Percentiles rank a stretch among this genome's conserved stretches.
Conservation (phyloP, 805 yeast genomes). For the Naumovozyma dairenensis region DNA sequence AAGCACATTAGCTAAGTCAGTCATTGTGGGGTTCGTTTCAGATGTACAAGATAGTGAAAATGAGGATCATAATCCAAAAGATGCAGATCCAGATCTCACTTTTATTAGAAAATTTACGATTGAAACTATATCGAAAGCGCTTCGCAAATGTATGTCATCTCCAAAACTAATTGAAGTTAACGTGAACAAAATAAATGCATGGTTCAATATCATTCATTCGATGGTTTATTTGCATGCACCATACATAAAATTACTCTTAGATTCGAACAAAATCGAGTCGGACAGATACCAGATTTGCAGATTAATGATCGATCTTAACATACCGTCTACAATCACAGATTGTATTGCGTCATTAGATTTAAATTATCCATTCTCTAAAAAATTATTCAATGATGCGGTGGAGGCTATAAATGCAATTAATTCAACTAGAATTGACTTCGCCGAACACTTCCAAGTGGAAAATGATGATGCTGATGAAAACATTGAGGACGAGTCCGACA, state of each 20-base stretch:
- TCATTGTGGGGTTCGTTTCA: constrained; percentile 54
- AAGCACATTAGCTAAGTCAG: constrained; percentile 51
- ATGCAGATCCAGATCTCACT: constrained; percentile 58
- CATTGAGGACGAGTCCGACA: constrained; percentile 48
- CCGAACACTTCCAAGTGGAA: constrained; percentile 47
- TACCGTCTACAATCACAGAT: constrained; percentile 47
- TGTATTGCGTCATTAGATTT: constrained; percentile 60
- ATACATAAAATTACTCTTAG: constrained; percentile 34
- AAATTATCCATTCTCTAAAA: constrained; percentile 57
- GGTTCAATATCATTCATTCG: constrained; percentile 24
- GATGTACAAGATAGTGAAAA: constrained; percentile 40
- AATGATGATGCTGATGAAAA: constrained; percentile 49
- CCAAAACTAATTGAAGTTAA: constrained; percentile 19
- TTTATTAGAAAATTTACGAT: constrained; percentile 65
- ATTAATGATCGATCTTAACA: constrained; percentile 56
- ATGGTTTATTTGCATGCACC: constrained; percentile 26
- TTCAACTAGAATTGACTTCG: constrained; percentile 45
- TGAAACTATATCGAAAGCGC: constrained; percentile 54
- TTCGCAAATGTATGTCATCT: constrained; percentile 39
- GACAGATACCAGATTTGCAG: constrained; percentile 60
- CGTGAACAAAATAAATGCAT: constrained; percentile 22
- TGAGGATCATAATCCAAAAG: constrained; percentile 35
- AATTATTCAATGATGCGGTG: constrained; percentile 48
- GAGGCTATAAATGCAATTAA: constrained; percentile 51
- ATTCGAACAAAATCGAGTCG: constrained; percentile 38